Base-by-base conservation (phyloP, 306 rosid species). In the Cicer pinnatifidum region DNA sequence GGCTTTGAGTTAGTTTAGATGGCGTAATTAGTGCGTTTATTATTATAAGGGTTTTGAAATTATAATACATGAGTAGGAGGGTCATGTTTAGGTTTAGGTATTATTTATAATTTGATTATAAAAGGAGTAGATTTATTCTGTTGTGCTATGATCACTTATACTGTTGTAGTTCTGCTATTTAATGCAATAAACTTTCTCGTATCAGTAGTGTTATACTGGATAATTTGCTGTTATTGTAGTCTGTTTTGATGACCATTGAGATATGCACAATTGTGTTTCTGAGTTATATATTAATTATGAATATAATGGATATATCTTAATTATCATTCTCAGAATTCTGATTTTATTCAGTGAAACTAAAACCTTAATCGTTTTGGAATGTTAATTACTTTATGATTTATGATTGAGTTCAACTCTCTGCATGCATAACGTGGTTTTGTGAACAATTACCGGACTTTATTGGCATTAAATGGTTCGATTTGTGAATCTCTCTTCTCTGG, bases 91-190 rank as follows among this genome's bases (percentile, higher is more conserved):
- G 23, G 7, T 33, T 44, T 63, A 19, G 23, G 6, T 33, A 19
- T 53, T 17, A 51, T 16, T 65, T 67, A 38, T 41, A 44, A 40
- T 41, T 53, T 51, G 5, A 61, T 13, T 66, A 19, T 28, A 5
- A 20, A 50, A 48, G 43, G 12, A 28, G 17, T 38, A 28, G n/a
- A 9, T 57, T 51, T 38, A 23, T 0, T 66, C 9, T 7, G 35
- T 53, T 23, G 11, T 28, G 66, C 44, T 41, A 15, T 20, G 16
- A 12, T 70, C 15, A 11, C 44, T 8, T 54, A 5, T 40, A 7
- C 12, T 3, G 23, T 46, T 67, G 82, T 72, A 78, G 52, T 60
- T 82, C 35, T 54, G 71, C 23, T 53, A 60, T 46, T 54, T 50
- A 9, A 40, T 78, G 46, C 46, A 78, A 69, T 74, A 41, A 74